A percentile compares a stretch with the other conserved stretches of the same genome.
phyloP scores from a whole-genome alignment of 2,329 filamentous ascomycete species.

The Aspergillus ustus region DNA sequence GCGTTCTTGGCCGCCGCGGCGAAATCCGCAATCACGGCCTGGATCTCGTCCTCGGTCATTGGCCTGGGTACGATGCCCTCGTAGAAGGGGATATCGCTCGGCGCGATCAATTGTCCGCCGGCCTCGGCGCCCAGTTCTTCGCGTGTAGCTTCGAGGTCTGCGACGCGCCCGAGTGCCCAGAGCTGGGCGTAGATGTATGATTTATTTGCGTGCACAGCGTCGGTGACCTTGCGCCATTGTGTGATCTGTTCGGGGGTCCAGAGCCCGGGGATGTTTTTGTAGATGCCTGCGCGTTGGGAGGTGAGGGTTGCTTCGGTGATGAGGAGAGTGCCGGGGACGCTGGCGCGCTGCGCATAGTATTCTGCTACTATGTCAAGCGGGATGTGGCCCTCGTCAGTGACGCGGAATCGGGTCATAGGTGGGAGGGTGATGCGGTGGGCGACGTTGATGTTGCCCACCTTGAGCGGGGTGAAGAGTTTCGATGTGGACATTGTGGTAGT shows the following conservation, averaged over 20 bases:
- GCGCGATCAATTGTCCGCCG: conserved; percentile 24
- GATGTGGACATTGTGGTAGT: conserved; percentile 23
- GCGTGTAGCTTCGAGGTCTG: conserved; percentile 40
- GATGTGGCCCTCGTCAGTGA: conserved; percentile 52
- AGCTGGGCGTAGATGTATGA: conserved; percentile 66
- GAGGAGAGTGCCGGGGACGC: conserved; percentile 59
- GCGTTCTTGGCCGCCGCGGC: conserved; percentile 55
- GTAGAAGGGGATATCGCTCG: conserved; percentile 22
- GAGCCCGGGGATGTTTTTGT: conserved; percentile 61
- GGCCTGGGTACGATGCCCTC: conserved; percentile 36
- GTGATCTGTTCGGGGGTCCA: conserved; percentile 61
- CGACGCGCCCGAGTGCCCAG: conserved; percentile 64
- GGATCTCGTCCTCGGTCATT: conserved; percentile 50
- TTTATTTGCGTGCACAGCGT: conserved; percentile 66
- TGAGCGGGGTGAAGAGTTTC: conserved; percentile 44
- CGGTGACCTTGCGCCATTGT: conserved; percentile 64
- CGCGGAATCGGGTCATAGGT: conserved; percentile 61
- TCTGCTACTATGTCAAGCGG: conserved; percentile 51
- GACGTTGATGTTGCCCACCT: conserved; percentile 48
- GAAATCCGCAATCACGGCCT: conserved; percentile 46
- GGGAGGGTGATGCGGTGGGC: conserved; percentile 59
- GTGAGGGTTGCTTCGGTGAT: conserved; percentile 64
- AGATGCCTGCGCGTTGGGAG: conserved; percentile 52
- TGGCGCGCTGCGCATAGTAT: conserved; percentile 61
- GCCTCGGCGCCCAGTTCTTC: conserved; percentile 22